Evolutionary conservation across 2,329 filamentous ascomycete species (phyloP).

Genomic region (Venturia asperata): DNA sequence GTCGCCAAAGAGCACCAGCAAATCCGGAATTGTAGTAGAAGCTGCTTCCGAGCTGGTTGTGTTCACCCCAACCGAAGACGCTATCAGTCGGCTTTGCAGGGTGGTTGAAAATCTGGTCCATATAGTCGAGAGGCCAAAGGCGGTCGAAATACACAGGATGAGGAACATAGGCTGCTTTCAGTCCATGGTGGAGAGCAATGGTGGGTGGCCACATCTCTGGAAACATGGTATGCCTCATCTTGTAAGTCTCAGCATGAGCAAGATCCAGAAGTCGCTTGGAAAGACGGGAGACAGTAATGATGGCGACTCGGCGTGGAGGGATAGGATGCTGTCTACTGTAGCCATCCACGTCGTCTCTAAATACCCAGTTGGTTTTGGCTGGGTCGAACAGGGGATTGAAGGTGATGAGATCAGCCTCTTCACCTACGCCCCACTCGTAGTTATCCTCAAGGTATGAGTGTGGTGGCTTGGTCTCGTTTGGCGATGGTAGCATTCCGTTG

Average conservation of each 20-base stretch:
- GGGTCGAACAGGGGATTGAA: conserved; percentile 77
- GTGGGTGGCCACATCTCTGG: conserved; percentile 75
- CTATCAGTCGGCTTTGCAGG: conserved; percentile 39
- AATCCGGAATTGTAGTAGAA: conserved; percentile 48
- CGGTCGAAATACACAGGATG: conserved; percentile 76
- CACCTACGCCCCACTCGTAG: conserved; percentile 68
- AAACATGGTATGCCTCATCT: conserved; percentile 64
- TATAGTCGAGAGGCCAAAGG: conserved; percentile 51
- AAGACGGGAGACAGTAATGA: conserved; percentile 67
- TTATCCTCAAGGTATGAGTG: conserved; percentile 53
- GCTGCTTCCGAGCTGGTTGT: conserved; percentile 44
- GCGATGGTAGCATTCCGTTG: conserved; percentile 48
- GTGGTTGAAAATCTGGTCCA: conserved; percentile 44
- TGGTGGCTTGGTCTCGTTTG: conserved; percentile 58
- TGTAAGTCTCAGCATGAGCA: conserved; percentile 71
- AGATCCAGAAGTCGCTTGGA: conserved; percentile 64
- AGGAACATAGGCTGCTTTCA: conserved; percentile 71
- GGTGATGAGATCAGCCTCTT: conserved; percentile 66
- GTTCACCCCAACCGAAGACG: conserved; percentile 46
- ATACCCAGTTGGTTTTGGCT: conserved; percentile 64
- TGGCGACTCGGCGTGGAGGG: conserved; percentile 66
- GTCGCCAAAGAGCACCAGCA: conserved; percentile 41
- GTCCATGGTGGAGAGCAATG: conserved; percentile 65
- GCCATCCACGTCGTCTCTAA: conserved; percentile 60
- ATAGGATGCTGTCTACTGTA: conserved; percentile 50